Percentiles rank a stretch among this genome's conserved stretches.
phyloP scores from a whole-genome alignment of 805 yeast species.

The Zygosaccharomyces bailii region DNA sequence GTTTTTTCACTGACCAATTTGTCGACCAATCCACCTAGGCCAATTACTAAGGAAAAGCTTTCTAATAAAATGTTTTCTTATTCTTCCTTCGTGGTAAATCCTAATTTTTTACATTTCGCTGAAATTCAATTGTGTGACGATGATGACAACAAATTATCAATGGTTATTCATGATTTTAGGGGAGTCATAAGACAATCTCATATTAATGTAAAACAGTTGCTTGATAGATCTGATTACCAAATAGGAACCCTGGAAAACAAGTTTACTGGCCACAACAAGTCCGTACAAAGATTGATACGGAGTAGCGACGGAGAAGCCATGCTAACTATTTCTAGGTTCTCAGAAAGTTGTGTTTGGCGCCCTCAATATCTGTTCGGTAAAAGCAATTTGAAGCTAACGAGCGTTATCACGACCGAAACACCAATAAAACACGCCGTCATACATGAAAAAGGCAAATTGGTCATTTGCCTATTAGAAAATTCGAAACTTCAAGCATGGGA shows the following conservation, averaged over 20 bases:
- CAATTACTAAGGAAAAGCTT: conserved; percentile 43
- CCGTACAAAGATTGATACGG: conserved; percentile 62
- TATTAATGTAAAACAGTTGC: conserved; percentile 26
- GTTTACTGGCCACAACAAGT: conserved; percentile 83
- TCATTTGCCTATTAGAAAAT: conserved; percentile 45
- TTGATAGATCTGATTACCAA: conserved; percentile 12
- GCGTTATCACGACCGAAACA: conserved; percentile 42
- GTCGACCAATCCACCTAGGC: conserved; percentile 53
- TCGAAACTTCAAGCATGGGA: conserved; percentile 57
- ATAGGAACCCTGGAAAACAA: conserved; percentile 45
- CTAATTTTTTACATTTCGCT: conserved; percentile 37
- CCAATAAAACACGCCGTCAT: conserved; percentile 50
- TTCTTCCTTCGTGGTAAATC: conserved; percentile 32
- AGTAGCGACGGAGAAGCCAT: conserved; percentile 63
- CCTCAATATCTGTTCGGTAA: conserved; percentile 37
- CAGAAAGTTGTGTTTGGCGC: conserved; percentile 56
- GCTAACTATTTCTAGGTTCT: conserved; percentile 56
- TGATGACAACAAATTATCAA: conserved; percentile 34
- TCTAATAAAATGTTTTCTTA: conserved; percentile 24
- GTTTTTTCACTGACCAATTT: conserved; percentile 50
- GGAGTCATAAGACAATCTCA: conserved; percentile 39
- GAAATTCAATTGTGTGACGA: conserved; percentile 34
- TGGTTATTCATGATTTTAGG: conserved; percentile 45
- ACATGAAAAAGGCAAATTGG: conserved; percentile 45
- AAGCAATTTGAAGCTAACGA: conserved; percentile 39